A percentile compares a stretch with the other conserved stretches of the same genome.
phyloP scores from a whole-genome alignment of 768 basidiomycete genomes.

The Amanita pallidorosea region DNA sequence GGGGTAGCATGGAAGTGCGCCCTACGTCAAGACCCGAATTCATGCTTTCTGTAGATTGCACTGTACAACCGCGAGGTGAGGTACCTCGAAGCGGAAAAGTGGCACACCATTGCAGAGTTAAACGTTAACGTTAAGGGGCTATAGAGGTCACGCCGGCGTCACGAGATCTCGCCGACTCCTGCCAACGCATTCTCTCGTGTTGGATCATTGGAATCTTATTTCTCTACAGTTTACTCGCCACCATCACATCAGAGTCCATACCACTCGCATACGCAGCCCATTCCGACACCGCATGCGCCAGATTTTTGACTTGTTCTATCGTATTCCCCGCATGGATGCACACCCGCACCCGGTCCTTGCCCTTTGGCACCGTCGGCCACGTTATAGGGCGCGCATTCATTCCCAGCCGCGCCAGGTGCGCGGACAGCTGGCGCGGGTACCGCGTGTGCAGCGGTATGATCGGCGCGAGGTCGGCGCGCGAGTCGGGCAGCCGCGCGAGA shows the following conservation, averaged over 20 bases:
- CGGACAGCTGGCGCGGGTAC: slow-evolving; percentile 65
- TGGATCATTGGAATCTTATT: too few relatives aligned
- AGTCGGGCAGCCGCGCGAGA: slow-evolving; percentile 14
- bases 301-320: slow-evolving; percentile 43
- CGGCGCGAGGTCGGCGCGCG: slow-evolving; percentile 32
- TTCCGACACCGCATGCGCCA: slow-evolving; percentile 38
- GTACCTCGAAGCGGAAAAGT: too few relatives aligned
- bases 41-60: too few relatives aligned
- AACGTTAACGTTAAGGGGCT: too few relatives aligned
- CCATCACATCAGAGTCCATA: not conserved
- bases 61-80: too few relatives aligned
- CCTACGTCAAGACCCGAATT: too few relatives aligned
- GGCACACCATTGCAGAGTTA: too few relatives aligned
- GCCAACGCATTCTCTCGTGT: too few relatives aligned
- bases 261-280: slow-evolving; percentile 31
- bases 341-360: slow-evolving; percentile 76
- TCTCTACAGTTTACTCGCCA: slow-evolving; percentile 9
- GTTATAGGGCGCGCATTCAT: slow-evolving; percentile 70
- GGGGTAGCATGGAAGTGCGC: too few relatives aligned
- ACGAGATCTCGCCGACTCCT: too few relatives aligned
- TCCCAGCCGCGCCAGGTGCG: slow-evolving; percentile 41
- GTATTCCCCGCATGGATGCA: slow-evolving; percentile 80
- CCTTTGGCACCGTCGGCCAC: slow-evolving; percentile 86
- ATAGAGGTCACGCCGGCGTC: too few relatives aligned
- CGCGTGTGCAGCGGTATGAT: slow-evolving; percentile 82